Base-by-base conservation (phyloP, 2,329 filamentous ascomycete species). In the Didymella segeticola region DNA sequence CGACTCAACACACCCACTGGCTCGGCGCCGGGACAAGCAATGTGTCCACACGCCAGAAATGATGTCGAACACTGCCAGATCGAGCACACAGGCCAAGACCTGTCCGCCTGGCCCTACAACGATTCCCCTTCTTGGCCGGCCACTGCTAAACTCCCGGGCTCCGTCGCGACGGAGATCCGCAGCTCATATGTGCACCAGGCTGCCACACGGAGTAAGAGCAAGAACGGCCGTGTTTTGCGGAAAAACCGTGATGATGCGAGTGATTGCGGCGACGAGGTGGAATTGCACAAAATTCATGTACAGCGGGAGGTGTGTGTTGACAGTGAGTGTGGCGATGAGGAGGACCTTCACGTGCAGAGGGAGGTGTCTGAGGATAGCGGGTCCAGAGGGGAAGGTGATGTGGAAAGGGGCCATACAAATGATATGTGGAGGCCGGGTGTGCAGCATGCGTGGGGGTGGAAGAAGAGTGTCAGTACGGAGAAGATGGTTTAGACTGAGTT, bases 261-360 rank as follows among this genome's bases (percentile, higher is more conserved):
- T 1, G 46, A 51, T 3, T 43, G 55, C 17, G 63, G 56, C 1
- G 59, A 64, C 26, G 52, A 60, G 25, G 43, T 67, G 10, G 58
- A 64, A 39, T 33, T 66, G 41, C 47, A 58, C 5, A 57, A 53
- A 17, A 65, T 67, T 2, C 39, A 50, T 9, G 64, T 67, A 26
- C 49, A 47, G 22, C 12, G 29, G 1, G 49, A 47, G 19, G 19
- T 46, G 2, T 47, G 49, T 14, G 25, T 46, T 29, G 49, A 47
- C 22, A 36, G 30, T 25, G 38, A 9, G 23, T 23, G 22, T 5
- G 23, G 46, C n/a, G 27, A 5, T 15, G 29, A 14, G 17, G 36
- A 17, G 27, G n/a, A n/a, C n/a, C n/a, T n/a, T n/a, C n/a, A n/a
- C n/a, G n/a, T n/a, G 33, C 33, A 36, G 17, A 5, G 33, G 17